Base-by-base conservation (phyloP, 202 grass and related monocot genomes). In the Bolboschoenoplectus hybrid region DNA sequence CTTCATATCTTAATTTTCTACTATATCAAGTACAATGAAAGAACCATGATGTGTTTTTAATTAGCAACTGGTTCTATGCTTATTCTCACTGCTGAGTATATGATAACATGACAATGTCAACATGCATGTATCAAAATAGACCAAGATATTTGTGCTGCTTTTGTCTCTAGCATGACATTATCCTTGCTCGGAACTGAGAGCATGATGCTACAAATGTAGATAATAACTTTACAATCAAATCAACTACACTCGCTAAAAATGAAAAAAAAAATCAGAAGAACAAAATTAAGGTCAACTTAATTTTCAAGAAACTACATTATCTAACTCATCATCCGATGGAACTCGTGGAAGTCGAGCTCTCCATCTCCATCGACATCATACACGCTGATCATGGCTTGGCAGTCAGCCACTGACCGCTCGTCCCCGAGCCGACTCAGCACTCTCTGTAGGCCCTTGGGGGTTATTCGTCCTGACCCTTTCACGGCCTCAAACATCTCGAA, bases 291-390 rank as follows among this genome's bases (percentile, higher is more conserved):
- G 32, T 51, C 50, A 57, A 53, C 73, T 39, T 57, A 78, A 56
- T 52, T 76, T 56, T 51, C 70, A 16, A 39, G 47, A 13, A 58
- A 40, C 20, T 40, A 60, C 32, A 5, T 43, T 1, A 40, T 9
- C 79, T 94, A 94, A 81, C 85, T 97, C 95, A 98, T 98, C 96
- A 95, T 98, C 90, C 66, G 89, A 78, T 92, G 81, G 84, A 98
- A 98, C 86, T 98, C 93, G 7, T 89, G 89, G 91, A 98, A 98
- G 75, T 98, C 91, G 58, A 98, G 91, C 26, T 94, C 93, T 4
- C 96, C 96, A 3, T 95, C 91, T 47, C 96, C 96, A 51, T 98
- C 90, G 11, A 98, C 90, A 87, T 95, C 96, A 80, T 94, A 98
- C 16, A 92, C 89, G 26, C 90, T 71, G 6, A 98, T 95, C 96